These are phyloP conservation scores for Coemansia sp. DNA, from an alignment of 192 early-diverging fungal genomes.

Conservation along the genomic window DNA sequence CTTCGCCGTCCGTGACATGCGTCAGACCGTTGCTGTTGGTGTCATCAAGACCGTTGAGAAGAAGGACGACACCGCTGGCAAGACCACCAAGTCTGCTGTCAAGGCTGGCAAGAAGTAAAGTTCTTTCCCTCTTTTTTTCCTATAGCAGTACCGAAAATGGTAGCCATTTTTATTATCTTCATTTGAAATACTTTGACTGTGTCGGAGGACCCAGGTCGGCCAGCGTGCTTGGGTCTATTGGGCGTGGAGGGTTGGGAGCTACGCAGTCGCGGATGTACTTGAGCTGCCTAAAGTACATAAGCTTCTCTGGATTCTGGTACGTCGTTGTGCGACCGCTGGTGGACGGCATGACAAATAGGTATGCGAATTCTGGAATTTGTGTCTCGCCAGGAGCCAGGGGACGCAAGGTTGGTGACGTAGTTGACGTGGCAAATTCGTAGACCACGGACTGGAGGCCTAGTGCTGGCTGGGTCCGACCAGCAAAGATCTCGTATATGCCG, in stretches of 20 bases:
- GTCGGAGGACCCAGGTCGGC: slow-evolving; percentile 11
- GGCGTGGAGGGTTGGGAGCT: neutral
- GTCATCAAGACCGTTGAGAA: slow-evolving; percentile 92
- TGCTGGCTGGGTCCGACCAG: slow-evolving; percentile 6
- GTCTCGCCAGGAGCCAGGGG: neutral
- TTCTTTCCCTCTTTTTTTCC: neutral
- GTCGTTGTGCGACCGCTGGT: slow-evolving; percentile 66
- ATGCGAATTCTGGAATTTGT: slow-evolving; percentile 9
- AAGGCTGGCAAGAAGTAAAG: slow-evolving; percentile 81
- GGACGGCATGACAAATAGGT: slow-evolving; percentile 66
- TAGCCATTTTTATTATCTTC: neutral
- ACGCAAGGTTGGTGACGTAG: neutral
- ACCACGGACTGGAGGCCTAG: slow-evolving; percentile 51
- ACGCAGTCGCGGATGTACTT: slow-evolving; percentile 43
- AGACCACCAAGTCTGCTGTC: slow-evolving; percentile 74
- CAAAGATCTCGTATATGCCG: slow-evolving; percentile 66
- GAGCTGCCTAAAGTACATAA: slow-evolving; percentile 53
- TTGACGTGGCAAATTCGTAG: slow-evolving; percentile 7
- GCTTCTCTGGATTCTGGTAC: slow-evolving; percentile 63
- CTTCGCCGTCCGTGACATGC: slow-evolving; percentile 97
- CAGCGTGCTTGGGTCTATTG: slow-evolving; percentile 12
- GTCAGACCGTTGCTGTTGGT: slow-evolving; percentile 96
- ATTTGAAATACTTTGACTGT: slow-evolving; percentile 28
- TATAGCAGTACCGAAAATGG: neutral
- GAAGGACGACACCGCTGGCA: slow-evolving; percentile 67